A percentile compares a stretch with the other conserved stretches of the same genome.
These are phyloP conservation scores for Nicotiana attenuata DNA, from an alignment of 257 asterid genomes.

Conservation along the genomic window DNA sequence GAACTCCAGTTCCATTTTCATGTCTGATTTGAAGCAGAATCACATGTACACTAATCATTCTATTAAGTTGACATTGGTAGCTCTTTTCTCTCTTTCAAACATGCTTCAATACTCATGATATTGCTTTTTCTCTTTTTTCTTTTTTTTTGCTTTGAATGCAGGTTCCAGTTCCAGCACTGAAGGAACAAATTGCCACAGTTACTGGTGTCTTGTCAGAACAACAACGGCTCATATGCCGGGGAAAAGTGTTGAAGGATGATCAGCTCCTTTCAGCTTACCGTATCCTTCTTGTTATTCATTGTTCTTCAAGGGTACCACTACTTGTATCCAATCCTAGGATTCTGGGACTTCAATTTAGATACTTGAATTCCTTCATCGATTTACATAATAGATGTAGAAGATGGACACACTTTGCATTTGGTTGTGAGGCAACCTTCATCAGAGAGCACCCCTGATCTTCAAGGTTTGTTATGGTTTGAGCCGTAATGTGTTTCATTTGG, in stretches of 20 bases:
- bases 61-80: background rate
- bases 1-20: too few relatives aligned
- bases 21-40: background rate
- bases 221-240: constrained; percentile 96
- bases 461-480: constrained; percentile 39
- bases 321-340: background rate
- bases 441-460: constrained; percentile 35
- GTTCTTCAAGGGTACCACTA: background rate
- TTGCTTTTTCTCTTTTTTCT: background rate
- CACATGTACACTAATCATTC: background rate
- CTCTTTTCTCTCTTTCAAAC: background rate
- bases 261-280: constrained; percentile 96
- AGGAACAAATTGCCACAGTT: constrained; percentile 76
- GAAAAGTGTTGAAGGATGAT: constrained; percentile 82
- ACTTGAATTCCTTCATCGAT: constrained; percentile 47
- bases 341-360: background rate
- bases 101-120: background rate
- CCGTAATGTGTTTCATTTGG: background rate
- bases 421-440: constrained; percentile 71
- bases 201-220: constrained; percentile 84
- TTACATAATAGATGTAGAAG: constrained; percentile 66
- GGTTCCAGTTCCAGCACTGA: constrained; percentile 86
- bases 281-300: constrained; percentile 46
- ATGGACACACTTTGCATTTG: constrained; percentile 88
- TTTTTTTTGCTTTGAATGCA: constrained; percentile 23